These are phyloP conservation scores for Citeromyces nyonsensis DNA, from an alignment of 805 yeast genomes.

Conservation along the genomic window DNA sequence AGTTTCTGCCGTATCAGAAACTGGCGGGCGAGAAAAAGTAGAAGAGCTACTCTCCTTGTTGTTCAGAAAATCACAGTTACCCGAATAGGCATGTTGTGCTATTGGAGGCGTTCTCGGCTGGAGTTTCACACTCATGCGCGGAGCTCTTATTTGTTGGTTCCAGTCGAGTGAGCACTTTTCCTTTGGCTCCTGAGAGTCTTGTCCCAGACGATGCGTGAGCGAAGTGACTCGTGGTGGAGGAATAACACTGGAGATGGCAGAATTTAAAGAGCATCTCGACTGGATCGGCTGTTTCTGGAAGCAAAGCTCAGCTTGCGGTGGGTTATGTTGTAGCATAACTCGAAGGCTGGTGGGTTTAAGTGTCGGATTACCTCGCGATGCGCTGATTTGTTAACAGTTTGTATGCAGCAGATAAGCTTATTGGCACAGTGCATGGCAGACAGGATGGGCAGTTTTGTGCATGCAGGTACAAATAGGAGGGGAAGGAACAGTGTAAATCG, in stretches of 20 bases:
- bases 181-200: background rate
- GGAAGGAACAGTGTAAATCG: no score
- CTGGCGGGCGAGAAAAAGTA: no score
- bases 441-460: no score
- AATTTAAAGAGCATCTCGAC: constrained; percentile 2
- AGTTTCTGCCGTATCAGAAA: no score
- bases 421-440: no score
- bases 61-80: constrained; percentile 4
- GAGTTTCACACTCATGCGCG: constrained; percentile 19
- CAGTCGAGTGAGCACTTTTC: constrained; percentile 17
- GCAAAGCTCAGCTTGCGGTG: constrained; percentile 4
- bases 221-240: constrained; percentile 1
- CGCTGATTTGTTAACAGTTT: no score
- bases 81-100: constrained; percentile 5
- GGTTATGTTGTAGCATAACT: no score
- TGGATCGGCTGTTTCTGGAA: constrained; percentile 3
- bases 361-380: no score
- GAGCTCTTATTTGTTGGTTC: constrained; percentile 40
- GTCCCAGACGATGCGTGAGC: background rate
- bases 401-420: no score
- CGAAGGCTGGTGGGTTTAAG: no score
- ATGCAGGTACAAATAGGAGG: no score
- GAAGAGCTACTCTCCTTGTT: background rate
- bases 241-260: constrained; percentile 2
- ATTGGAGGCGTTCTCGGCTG: constrained; percentile 2